Evolutionary conservation across 768 basidiomycete species (phyloP).

Genomic region (Boletus insuetus): DNA sequence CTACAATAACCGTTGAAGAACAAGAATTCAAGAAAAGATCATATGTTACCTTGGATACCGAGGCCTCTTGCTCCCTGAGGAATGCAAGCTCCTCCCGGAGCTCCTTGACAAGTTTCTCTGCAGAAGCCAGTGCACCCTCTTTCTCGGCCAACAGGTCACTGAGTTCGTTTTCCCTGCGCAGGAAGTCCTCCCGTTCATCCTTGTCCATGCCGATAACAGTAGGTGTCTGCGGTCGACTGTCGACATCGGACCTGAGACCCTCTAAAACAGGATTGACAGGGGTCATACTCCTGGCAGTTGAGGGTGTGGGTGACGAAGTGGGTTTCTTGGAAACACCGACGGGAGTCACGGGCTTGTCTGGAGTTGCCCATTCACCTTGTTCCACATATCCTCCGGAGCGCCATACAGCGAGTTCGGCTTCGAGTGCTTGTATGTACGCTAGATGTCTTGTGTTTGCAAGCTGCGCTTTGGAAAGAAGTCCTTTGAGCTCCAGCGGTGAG

Average conservation of each 20-base stretch:
- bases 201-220: conserved; percentile 86
- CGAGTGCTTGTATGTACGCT: conserved; percentile 84
- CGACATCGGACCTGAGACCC: conserved; percentile 65
- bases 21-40: conserved; percentile 1
- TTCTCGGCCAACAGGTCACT: conserved; percentile 90
- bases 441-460: conserved; percentile 79
- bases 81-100: conserved; percentile 85
- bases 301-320: conserved; percentile 60
- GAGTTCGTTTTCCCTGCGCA: conserved; percentile 94
- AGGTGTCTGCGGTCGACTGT: conserved; percentile 90
- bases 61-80: conserved; percentile 87
- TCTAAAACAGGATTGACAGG: conserved; percentile 74
- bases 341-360: conserved; percentile 52
- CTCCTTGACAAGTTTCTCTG: conserved; percentile 86
- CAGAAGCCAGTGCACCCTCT: conserved; percentile 75
- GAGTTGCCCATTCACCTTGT: conserved; percentile 73
- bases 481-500: conserved; percentile 94
- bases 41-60: conserved; percentile 63
- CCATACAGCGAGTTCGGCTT: conserved; percentile 91
- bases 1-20: conserved; percentile 36
- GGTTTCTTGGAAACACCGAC: conserved; percentile 46
- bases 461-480: conserved; percentile 84
- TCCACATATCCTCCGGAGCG: conserved; percentile 83
- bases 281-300: conserved; percentile 67
- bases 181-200: conserved; percentile 96